phyloP scores from a whole-genome alignment of 441 rosid genomes.

The Kokia cookei region DNA sequence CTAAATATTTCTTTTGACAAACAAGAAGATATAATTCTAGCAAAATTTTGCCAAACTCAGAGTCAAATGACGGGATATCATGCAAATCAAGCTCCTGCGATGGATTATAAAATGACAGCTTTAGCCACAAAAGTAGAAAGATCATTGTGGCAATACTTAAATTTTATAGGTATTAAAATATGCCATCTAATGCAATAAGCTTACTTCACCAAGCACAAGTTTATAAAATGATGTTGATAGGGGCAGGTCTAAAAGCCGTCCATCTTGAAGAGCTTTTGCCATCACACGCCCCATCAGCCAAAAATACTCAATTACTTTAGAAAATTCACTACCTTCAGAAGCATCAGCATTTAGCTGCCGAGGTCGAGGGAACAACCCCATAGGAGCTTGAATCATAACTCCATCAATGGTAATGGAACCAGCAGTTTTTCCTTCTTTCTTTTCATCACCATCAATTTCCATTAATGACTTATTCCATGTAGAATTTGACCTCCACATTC shows the following conservation, averaged over 20 bases:
- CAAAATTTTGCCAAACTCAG: conserved; percentile 81
- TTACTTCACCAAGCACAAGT: conserved; percentile 89
- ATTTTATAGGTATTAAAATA: not conserved
- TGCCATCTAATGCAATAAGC: conserved; percentile 12
- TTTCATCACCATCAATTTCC: conserved; percentile 58
- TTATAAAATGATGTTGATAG: conserved; percentile 85
- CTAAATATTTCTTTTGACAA: conserved; percentile 69
- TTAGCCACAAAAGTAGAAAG: not conserved
- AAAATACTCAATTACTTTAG: conserved; percentile 81
- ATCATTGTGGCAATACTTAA: not conserved
- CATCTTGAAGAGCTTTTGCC: conserved; percentile 99
- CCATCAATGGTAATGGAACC: conserved; percentile 17
- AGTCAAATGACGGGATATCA: conserved; percentile 78
- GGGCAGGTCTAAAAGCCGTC: conserved; percentile 89
- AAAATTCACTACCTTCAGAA: conserved; percentile 72
- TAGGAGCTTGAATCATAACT: conserved; percentile 67
- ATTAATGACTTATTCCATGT: conserved; percentile 38
- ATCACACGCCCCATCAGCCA: conserved; percentile 91
- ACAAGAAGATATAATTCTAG: conserved; percentile 81
- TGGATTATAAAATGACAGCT: not conserved
- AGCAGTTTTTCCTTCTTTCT: conserved; percentile 35
- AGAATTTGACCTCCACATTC: conserved; percentile 91
- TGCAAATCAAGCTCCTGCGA: conserved; percentile 97
- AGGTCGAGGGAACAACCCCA: conserved; percentile 91
- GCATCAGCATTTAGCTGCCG: conserved; percentile 72